phyloP scores from a whole-genome alignment of 495 filamentous ascomycete species.

The Pseudoneurospora amorphoporcata region DNA sequence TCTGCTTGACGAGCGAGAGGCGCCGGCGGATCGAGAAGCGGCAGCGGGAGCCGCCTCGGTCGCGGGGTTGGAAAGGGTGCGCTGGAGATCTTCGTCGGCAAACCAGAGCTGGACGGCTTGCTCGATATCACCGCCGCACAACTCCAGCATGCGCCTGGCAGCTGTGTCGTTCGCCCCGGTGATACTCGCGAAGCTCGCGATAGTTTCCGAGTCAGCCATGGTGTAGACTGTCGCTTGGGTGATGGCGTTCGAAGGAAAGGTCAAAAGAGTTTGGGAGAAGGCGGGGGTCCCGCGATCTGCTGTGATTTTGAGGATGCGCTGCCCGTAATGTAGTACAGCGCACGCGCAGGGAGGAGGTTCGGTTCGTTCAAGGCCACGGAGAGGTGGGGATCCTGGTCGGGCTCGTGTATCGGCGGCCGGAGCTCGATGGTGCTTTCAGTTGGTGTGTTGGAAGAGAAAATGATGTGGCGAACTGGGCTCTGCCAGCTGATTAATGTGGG shows the following conservation, averaged over 20 bases:
- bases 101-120: constrained; percentile 87
- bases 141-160: constrained; percentile 67
- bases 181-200: constrained; percentile 55
- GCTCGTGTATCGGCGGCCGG: neutral
- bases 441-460: neutral
- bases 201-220: constrained; percentile 55
- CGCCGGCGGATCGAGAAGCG: constrained; percentile 11
- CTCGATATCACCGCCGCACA: constrained; percentile 70
- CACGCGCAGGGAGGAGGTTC: neutral
- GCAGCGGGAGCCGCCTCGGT: constrained; percentile 18
- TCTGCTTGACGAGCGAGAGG: constrained; percentile 3
- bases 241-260: neutral
- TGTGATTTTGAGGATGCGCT: neutral
- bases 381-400: neutral
- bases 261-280: neutral
- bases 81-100: constrained; percentile 61
- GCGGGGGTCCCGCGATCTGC: neutral
- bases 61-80: constrained; percentile 31
- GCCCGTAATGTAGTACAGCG: neutral
- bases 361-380: neutral
- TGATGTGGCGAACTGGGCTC: neutral
- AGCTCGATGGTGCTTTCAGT: neutral
- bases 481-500: neutral
- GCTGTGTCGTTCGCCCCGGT: constrained; percentile 51
- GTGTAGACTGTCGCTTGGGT: constrained; percentile 12